Evolutionary conservation across 2,329 filamentous ascomycete species (phyloP), one percentile per base, ranked within the genome.

Genomic region (Fusarium gaditjirri): DNA sequence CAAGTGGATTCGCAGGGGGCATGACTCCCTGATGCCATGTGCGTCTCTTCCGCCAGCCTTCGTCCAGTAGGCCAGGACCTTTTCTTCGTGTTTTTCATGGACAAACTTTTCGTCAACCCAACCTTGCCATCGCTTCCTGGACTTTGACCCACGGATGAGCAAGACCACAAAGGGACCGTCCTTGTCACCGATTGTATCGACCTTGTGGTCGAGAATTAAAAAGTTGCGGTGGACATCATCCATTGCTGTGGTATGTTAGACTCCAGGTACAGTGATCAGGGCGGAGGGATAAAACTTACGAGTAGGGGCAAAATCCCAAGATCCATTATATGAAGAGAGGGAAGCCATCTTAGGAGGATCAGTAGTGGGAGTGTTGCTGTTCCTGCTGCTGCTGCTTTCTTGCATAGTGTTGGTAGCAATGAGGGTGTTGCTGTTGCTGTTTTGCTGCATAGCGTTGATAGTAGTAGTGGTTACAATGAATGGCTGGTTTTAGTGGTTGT

Each of bases 401-500:
- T 1, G n/a, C n/a, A 14, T 7, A 10, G n/a, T 5, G 14, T 42
- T 8, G 8, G 7, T 6, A 25, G 19, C 6, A 8, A 8, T 4
- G 3, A 21, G 11, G 11, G 12, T 12, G 8, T 29, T 25, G 16
- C 8, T 25, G 3, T 29, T 29, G 8, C 27, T 29, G 27, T 8
- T 29, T 29, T 23, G n/a, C 4, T 4, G n/a, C n/a, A 14, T 7
- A 6, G n/a, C 5, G n/a, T 42, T 8, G 14, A 4, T 6, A 25
- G 13, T 9, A 11, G 11, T 14, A 8, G 21, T 12, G 13, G 19
- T 9, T 19, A 8, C 5, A 9, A 44, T 27, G 19, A 25, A 44
- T 2, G 23, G 19, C 11, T 21, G 8, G 12, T 27, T 21, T 9
- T 21, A 17, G 4, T 21, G 11, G 42, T 4, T 21, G 5, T 14